Percentiles rank a stretch among this genome's conserved stretches.
Evolutionary conservation across 2,329 filamentous ascomycete species (phyloP).

Genomic region (Penicillium brasilianum): DNA sequence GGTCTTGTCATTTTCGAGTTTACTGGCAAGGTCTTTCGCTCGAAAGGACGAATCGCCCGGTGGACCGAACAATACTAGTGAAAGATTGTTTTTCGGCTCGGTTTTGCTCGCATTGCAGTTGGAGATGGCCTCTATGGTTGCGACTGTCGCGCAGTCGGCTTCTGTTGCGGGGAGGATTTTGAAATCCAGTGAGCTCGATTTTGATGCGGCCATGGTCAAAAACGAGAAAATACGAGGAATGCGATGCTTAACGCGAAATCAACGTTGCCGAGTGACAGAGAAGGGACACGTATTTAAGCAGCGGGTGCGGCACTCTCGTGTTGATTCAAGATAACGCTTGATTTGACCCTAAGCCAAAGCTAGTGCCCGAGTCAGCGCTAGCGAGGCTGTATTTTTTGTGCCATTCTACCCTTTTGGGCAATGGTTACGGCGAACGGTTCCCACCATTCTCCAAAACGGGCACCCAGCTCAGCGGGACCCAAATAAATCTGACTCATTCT

Average conservation of each 20-base stretch:
- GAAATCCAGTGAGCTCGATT: slow-evolving; percentile 6
- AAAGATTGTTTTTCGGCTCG: background rate
- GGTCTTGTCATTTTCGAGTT: slow-evolving; percentile 5
- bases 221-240: background rate
- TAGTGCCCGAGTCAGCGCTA: slow-evolving; percentile 1
- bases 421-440: too few species aligned
- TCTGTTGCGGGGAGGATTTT: slow-evolving; percentile 24
- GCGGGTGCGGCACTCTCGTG: too few species aligned
- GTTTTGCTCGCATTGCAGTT: slow-evolving; percentile 15
- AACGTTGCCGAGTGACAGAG: too few species aligned
- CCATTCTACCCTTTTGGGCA: background rate
- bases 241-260: too few species aligned
- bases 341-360: slow-evolving; percentile 4
- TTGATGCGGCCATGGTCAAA: slow-evolving; percentile 1
- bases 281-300: too few species aligned
- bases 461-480: too few species aligned
- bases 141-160: slow-evolving; percentile 20
- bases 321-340: slow-evolving; percentile 2
- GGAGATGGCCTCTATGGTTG: slow-evolving; percentile 50
- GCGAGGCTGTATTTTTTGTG: background rate
- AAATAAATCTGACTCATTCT: too few species aligned
- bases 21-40: slow-evolving; percentile 7
- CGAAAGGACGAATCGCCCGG: slow-evolving; percentile 8
- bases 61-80: slow-evolving; percentile 10
- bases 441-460: too few species aligned